A percentile compares a stretch with the other conserved stretches of the same genome.
Evolutionary conservation across 768 basidiomycete species (phyloP).

Genomic region (Hygrophoropsis aurantiaca): DNA sequence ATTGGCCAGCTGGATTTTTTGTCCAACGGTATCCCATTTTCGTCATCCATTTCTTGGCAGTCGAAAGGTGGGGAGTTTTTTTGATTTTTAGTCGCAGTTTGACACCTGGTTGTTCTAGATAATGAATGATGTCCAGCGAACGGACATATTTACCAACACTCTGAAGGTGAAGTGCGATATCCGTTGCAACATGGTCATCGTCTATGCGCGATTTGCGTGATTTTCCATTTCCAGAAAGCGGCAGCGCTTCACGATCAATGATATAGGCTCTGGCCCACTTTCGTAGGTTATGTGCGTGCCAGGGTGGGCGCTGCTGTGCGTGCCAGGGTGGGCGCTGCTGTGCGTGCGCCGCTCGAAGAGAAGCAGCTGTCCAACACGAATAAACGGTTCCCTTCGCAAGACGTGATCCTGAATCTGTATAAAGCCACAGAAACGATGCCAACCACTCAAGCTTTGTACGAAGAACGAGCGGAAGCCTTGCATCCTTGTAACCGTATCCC

Average conservation of each 20-base stretch:
- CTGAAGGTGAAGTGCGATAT: constrained; percentile 9
- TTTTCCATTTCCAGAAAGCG: constrained; percentile 18
- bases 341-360: too few relatives aligned
- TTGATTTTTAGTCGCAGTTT: constrained; percentile 8
- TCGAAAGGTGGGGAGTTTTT: constrained; percentile 15
- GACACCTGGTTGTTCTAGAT: constrained; percentile 7
- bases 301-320: too few relatives aligned
- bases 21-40: constrained; percentile 21
- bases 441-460: too few relatives aligned
- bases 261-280: constrained; percentile 20
- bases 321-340: too few relatives aligned
- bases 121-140: constrained; percentile 22
- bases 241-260: constrained; percentile 15
- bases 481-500: too few relatives aligned
- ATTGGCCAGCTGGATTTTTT: constrained; percentile 19
- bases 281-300: constrained; percentile 12
- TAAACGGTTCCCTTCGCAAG: too few relatives aligned
- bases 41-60: constrained; percentile 24
- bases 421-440: too few relatives aligned
- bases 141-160: constrained; percentile 19
- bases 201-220: constrained; percentile 16
- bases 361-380: too few relatives aligned
- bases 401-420: too few relatives aligned
- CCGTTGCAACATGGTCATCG: constrained; percentile 8
- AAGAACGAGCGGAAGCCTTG: too few relatives aligned